Evolutionary conservation across 345 rosid species (phyloP).

Genomic region (Reutealis trisperma): DNA sequence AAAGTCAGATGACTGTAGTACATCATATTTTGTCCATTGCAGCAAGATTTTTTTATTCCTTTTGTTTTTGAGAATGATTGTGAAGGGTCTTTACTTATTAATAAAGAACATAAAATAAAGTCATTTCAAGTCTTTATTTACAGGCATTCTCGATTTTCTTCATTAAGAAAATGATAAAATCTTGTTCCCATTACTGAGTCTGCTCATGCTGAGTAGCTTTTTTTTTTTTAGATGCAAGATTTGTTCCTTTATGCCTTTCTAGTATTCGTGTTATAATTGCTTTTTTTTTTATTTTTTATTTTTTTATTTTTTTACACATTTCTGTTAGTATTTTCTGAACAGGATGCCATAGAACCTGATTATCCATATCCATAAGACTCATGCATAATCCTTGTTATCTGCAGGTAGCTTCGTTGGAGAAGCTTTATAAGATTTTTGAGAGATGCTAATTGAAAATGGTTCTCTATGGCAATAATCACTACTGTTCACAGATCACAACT

Average conservation of each 20-base stretch:
- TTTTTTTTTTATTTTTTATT: no score
- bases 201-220: background rate
- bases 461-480: no score
- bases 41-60: background rate
- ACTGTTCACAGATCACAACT: background rate
- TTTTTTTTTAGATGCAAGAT: background rate
- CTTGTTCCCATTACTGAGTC: background rate
- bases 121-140: background rate
- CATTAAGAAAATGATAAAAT: background rate
- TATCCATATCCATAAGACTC: background rate
- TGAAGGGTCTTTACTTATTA: no score
- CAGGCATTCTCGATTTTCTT: background rate
- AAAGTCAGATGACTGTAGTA: background rate
- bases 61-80: no score
- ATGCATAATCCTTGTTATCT: constrained; percentile 10
- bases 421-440: background rate
- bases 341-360: background rate
- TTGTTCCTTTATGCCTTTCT: background rate
- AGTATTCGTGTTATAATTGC: background rate
- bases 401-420: background rate
- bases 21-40: background rate
- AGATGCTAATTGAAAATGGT: background rate
- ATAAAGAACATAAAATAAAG: background rate
- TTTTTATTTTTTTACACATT: no score
- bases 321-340: background rate